phyloP scores from a whole-genome alignment of 2,329 filamentous ascomycete genomes.

The Pestalotiopsis sp. region DNA sequence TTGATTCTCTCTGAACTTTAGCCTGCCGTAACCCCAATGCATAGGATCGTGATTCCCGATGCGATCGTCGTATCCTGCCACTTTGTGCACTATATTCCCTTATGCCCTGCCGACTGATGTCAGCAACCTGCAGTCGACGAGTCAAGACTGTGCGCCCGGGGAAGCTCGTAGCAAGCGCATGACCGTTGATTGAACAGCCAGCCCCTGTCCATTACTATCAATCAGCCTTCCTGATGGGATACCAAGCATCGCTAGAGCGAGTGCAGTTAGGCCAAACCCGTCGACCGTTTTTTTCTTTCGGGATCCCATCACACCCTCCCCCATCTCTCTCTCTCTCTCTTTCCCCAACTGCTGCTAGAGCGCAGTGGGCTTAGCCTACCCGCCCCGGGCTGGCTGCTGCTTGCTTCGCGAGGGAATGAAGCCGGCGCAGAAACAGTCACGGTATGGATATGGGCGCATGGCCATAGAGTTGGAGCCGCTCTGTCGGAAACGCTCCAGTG shows the following conservation, averaged over 20 bases:
- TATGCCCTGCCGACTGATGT: constrained; percentile 1
- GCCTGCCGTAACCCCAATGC: not conserved
- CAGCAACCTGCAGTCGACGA: constrained; percentile 2
- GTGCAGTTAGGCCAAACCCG: no score
- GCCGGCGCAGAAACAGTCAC: not conserved
- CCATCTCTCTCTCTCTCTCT: not conserved
- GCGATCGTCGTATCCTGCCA: not conserved
- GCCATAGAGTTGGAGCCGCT: constrained; percentile 11
- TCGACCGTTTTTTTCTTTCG: no score
- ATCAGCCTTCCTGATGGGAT: no score
- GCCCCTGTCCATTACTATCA: no score
- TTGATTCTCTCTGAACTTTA: not conserved
- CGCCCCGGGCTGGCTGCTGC: not conserved
- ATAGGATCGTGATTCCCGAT: not conserved
- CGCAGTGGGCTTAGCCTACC: constrained; percentile 2
- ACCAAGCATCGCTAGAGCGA: no score
- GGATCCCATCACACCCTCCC: no score
- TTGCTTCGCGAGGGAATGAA: not conserved
- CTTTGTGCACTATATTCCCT: not conserved
- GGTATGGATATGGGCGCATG: not conserved
- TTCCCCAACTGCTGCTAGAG: not conserved
- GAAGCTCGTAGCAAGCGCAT: not conserved
- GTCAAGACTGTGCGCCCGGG: not conserved
- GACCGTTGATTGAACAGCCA: not conserved
- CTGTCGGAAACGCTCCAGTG: constrained; percentile 16